Base-by-base conservation (phyloP, 495 filamentous ascomycete species). In the Daldinia decipiens region DNA sequence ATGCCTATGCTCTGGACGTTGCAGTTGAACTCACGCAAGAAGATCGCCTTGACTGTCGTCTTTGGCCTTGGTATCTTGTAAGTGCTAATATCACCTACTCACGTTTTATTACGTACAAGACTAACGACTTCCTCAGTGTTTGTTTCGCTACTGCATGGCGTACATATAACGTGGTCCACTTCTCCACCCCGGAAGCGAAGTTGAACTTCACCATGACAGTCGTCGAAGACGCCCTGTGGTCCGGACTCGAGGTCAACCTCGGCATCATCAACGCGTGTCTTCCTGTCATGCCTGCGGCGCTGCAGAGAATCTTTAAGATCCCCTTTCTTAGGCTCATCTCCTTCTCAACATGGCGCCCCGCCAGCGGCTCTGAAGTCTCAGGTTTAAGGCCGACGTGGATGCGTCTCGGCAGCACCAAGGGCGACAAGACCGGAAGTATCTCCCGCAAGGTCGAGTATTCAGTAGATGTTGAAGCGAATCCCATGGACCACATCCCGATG, bases 151-250 rank as follows among this genome's bases (percentile, higher is more conserved):
- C 40, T 9, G 40, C 40, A 8, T 45, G 40, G 40, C 40, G 40
- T 17, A 45, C 40, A 8, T 45, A 45, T 5, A 45, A 45, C 40
- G 40, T 45, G 7, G 40, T 45, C 17, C 40, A 45, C 40, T 45
- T 45, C 15, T 45, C 40, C 6, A 45, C 40, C 1, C 55, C 55
- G 2, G 55, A 58, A 34, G n/a, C 55, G 7, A 32, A 40, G 12
- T 4, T 39, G 34, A 58, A 58, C 34, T 58, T 58, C 34, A 58
- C 55, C 34, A 19, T 39, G 24, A 58, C 55, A 5, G 32, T 58
- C 15, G 32, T 58, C 32, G 55, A 58, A 15, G 55, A 58, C n/a
- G 55, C 55, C 15, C 12, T 58, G 17, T 58, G 55, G 55, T 58
- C 55, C 24, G 55, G 55, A 39, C 55, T 58, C 27, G 55, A 58